These are phyloP conservation scores for Cucurbita moschata DNA, from an alignment of 306 rosid genomes.

Conservation along the genomic window DNA sequence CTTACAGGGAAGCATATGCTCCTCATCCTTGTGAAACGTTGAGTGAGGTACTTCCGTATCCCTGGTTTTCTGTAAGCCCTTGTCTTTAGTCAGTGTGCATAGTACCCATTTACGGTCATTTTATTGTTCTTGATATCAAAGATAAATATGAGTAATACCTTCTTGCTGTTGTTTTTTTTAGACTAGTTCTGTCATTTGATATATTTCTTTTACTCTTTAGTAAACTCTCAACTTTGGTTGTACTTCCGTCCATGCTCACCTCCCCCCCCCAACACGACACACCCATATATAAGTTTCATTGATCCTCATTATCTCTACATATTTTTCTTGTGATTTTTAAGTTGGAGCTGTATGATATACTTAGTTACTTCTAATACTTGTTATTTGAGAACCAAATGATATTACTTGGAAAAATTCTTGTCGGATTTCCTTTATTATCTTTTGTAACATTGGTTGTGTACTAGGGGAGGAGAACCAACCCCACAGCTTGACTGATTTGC, in stretches of 20 bases:
- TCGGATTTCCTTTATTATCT: no score
- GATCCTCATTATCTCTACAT: no score
- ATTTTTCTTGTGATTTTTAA: no score
- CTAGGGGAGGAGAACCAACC: not conserved
- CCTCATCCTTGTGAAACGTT: conserved; percentile 63
- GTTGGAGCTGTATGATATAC: no score
- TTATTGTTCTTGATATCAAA: not conserved
- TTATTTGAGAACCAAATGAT: no score
- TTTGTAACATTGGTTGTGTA: no score
- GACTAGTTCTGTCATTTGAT: not conserved
- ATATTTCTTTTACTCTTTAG: not conserved
- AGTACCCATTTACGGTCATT: not conserved
- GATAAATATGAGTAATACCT: not conserved
- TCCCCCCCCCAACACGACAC: no score
- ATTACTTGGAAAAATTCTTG: no score
- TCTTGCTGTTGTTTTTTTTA: not conserved
- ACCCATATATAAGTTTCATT: no score
- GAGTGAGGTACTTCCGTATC: conserved; percentile 49
- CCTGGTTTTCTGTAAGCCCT: not conserved
- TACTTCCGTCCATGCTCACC: not conserved
- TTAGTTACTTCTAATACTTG: no score
- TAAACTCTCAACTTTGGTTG: not conserved
- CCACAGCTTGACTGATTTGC: not conserved
- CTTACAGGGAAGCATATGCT: conserved; percentile 88
- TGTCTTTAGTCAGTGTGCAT: not conserved